These are phyloP conservation scores for Pyricularia grisea DNA, from an alignment of 2,329 filamentous ascomycete species.

Conservation along the genomic window DNA sequence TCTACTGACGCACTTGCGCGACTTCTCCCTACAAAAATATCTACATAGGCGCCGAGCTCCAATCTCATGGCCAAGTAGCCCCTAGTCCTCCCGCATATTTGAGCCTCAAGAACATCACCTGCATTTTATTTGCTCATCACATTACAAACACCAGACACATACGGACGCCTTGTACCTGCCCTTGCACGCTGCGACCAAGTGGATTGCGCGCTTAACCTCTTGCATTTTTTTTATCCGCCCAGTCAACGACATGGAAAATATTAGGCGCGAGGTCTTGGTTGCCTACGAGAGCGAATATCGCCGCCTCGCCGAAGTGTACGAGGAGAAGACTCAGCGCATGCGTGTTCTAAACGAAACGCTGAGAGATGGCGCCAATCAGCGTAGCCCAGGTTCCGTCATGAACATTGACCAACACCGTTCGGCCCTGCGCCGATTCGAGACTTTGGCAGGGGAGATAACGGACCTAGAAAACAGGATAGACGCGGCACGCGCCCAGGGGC, in stretches of 20 bases:
- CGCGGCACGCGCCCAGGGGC: neutral
- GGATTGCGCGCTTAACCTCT: neutral
- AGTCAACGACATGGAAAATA: neutral
- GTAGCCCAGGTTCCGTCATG: neutral
- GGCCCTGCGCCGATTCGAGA: neutral
- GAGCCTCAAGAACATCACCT: neutral
- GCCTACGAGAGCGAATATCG: neutral
- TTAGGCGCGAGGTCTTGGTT: neutral
- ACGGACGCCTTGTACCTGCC: neutral
- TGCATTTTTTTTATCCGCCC: neutral
- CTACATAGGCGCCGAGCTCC: neutral
- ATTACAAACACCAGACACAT: neutral
- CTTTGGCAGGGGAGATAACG: neutral
- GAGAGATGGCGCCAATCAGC: neutral
- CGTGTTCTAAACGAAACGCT: neutral
- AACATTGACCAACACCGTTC: neutral
- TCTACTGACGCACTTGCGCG: neutral
- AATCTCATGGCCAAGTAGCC: neutral
- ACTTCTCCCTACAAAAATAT: neutral
- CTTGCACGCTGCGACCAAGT: neutral
- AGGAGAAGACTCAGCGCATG: neutral
- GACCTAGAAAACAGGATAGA: neutral
- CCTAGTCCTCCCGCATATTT: neutral
- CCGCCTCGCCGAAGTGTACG: neutral
- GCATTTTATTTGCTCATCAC: neutral